A percentile compares a stretch with the other conserved stretches of the same genome.
phyloP scores from a whole-genome alignment of 2,329 filamentous ascomycete genomes.

The Dryadomyces quercivorus region DNA sequence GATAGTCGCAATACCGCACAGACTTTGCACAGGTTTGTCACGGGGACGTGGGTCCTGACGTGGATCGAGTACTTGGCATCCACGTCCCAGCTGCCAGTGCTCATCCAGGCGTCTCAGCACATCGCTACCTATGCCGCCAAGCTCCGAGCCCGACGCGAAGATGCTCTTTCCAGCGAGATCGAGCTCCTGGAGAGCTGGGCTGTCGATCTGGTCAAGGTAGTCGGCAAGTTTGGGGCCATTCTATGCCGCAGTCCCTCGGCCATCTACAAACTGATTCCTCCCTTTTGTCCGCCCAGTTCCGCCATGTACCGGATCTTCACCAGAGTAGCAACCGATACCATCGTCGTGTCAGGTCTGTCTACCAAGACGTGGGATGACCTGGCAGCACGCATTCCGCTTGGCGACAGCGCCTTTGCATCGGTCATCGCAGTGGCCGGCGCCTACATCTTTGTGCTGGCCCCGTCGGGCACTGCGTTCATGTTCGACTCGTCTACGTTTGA shows the following conservation, averaged over 20 bases:
- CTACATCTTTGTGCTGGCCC: neutral
- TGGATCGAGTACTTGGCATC: constrained; percentile 1
- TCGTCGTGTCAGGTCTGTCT: neutral
- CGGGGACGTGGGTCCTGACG: neutral
- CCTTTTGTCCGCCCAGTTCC: neutral
- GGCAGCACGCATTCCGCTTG: too few relatives aligned
- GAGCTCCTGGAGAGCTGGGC: neutral
- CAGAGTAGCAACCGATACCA: neutral
- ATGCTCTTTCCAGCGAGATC: neutral
- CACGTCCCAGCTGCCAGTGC: neutral
- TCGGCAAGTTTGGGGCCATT: neutral
- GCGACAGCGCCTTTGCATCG: neutral
- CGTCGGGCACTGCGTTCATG: neutral
- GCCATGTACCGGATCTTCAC: neutral
- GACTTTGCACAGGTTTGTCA: neutral
- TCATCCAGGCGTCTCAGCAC: neutral
- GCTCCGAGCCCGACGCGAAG: neutral
- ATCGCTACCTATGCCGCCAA: neutral
- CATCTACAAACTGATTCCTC: neutral
- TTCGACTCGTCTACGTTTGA: neutral
- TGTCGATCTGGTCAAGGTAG: neutral
- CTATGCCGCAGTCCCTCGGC: neutral
- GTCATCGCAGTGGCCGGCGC: neutral
- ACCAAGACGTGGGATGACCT: neutral
- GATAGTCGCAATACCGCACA: neutral